phyloP scores from a whole-genome alignment of 805 yeast species.

The Suhomyces pyralidae region DNA sequence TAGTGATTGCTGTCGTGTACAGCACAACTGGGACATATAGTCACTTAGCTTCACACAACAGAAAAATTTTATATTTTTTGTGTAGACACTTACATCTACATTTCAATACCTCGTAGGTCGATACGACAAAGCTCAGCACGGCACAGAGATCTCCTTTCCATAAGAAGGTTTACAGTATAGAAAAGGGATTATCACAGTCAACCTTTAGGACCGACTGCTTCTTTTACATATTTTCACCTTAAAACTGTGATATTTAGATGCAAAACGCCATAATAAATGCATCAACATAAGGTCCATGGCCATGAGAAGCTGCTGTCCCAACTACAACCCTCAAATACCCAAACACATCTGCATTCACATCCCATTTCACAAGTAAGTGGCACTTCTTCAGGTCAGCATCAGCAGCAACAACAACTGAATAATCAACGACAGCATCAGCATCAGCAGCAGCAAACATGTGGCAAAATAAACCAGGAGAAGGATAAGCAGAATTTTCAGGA shows the following conservation, averaged over 20 bases:
- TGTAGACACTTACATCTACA: background rate
- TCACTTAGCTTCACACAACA: background rate
- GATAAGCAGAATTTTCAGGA: background rate
- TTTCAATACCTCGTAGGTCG: background rate
- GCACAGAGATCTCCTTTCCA: background rate
- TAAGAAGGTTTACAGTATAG: background rate
- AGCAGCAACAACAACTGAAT: background rate
- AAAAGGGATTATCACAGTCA: background rate
- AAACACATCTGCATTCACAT: background rate
- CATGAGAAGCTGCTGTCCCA: slow-evolving; percentile 3
- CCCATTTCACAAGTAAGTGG: background rate
- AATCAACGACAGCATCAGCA: background rate
- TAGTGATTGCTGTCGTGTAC: background rate
- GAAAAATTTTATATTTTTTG: background rate
- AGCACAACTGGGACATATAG: background rate
- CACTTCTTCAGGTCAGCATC: background rate
- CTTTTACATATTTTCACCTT: background rate
- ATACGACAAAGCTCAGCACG: background rate
- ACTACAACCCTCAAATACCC: background rate
- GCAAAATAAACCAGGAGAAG: background rate
- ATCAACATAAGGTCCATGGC: background rate
- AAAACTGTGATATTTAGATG: background rate
- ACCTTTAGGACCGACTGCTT: background rate
- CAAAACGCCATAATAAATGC: slow-evolving; percentile 2
- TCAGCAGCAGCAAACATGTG: background rate